Evolutionary conservation across 1,284 basidiomycete genomes (phyloP).

Genomic region (Lentinus polychrous): DNA sequence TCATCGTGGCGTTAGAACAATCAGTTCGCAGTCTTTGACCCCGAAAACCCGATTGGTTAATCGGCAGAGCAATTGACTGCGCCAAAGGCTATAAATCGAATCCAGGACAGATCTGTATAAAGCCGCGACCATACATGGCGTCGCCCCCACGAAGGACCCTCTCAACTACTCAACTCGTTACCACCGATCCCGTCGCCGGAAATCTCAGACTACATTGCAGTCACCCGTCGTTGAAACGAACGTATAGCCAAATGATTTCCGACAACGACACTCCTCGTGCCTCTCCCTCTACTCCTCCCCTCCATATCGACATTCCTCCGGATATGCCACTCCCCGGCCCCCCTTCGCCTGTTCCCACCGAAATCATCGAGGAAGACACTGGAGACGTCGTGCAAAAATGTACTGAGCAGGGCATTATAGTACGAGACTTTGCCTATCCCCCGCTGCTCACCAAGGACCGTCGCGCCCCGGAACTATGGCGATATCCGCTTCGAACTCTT

Average conservation of each 20-base stretch:
- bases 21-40: background rate
- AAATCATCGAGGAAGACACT: constrained; percentile 29
- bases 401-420: constrained; percentile 37
- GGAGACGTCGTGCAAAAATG: constrained; percentile 27
- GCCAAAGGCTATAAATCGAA: background rate
- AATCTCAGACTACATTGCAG: background rate
- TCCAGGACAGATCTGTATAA: background rate
- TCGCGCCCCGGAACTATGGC: constrained; percentile 18
- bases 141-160: background rate
- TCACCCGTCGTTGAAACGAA: background rate
- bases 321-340: constrained; percentile 3
- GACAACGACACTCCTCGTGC: background rate
- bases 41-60: background rate
- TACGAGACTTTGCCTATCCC: constrained; percentile 42
- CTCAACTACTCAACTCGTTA: background rate
- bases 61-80: background rate
- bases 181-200: background rate
- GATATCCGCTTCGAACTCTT: constrained; percentile 15
- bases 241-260: background rate
- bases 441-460: constrained; percentile 6
- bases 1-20: background rate
- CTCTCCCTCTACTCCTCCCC: background rate
- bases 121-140: background rate
- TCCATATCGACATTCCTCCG: background rate
- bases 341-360: constrained; percentile 32